Conservation (phyloP, 306 rosid species). For the Citrullus mucosospermus region DNA sequence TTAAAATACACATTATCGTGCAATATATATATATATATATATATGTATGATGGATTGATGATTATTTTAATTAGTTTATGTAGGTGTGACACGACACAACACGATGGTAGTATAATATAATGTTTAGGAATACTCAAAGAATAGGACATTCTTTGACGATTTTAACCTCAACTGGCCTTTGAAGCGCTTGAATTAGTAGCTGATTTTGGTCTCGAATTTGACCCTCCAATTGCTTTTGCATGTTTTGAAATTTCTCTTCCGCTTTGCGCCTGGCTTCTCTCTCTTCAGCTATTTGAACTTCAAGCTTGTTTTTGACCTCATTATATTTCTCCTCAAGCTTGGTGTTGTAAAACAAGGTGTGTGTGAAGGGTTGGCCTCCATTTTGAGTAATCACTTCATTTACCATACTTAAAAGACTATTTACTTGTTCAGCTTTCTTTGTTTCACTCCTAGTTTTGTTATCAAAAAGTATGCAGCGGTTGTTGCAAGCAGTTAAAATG, state of each 20-base stretch:
- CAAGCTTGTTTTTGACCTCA: background rate
- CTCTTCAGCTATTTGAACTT: background rate
- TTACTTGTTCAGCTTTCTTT: slow-evolving; percentile 46
- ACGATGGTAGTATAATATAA: background rate
- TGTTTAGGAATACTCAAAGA: background rate
- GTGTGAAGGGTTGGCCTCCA: slow-evolving; percentile 53
- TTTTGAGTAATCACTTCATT: slow-evolving; percentile 31
- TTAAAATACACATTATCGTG: background rate
- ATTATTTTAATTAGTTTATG: background rate
- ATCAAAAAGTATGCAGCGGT: slow-evolving; percentile 61
- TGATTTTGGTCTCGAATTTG: background rate
- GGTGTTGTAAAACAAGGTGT: slow-evolving; percentile 45
- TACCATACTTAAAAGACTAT: slow-evolving; percentile 44
- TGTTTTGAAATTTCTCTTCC: background rate
- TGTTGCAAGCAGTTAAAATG: slow-evolving; percentile 36
- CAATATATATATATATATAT: background rate
- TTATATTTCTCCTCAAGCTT: background rate
- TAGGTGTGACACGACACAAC: too few relatives aligned
- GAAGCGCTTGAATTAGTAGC: accelerated
- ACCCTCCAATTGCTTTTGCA: background rate
- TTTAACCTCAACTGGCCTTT: background rate
- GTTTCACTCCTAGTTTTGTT: slow-evolving; percentile 61
- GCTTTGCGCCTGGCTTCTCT: background rate
- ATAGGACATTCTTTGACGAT: background rate
- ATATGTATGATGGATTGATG: too few relatives aligned